Percentiles rank a stretch among this genome's conserved stretches.
These are phyloP conservation scores for Lecanosticta acicola DNA, from an alignment of 2,329 filamentous ascomycete genomes.

Conservation along the genomic window DNA sequence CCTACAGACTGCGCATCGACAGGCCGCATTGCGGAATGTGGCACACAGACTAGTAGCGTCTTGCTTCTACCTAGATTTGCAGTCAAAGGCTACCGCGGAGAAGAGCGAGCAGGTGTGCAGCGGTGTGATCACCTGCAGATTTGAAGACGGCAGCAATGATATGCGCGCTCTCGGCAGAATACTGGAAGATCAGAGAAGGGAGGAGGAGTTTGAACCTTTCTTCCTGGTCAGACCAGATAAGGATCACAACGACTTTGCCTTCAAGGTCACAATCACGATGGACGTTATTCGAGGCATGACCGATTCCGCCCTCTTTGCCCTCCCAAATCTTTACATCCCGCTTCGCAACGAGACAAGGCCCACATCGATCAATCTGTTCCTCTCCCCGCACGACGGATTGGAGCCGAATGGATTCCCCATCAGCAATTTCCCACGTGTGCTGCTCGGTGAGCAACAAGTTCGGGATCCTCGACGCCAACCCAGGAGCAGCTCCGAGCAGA, in stretches of 20 bases:
- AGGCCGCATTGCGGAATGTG: conserved; percentile 29
- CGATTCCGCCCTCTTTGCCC: conserved; percentile 26
- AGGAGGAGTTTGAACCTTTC: conserved; percentile 32
- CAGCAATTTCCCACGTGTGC: conserved; percentile 32
- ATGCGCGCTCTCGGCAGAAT: conserved; percentile 30
- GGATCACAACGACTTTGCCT: conserved; percentile 17
- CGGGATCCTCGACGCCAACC: conserved; percentile 16
- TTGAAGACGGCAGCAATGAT: conserved; percentile 31
- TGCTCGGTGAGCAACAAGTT: conserved; percentile 26
- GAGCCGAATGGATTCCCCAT: conserved; percentile 33
- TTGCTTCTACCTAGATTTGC: conserved; percentile 36
- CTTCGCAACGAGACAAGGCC: conserved; percentile 28
- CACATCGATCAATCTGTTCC: conserved; percentile 31
- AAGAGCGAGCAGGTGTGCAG: conserved; percentile 29
- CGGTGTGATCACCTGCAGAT: conserved; percentile 31
- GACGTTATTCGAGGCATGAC: conserved; percentile 29
- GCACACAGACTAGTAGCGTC: conserved; percentile 35
- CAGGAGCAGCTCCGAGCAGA: conserved; percentile 23
- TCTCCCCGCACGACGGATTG: conserved; percentile 29
- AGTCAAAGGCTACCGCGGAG: conserved; percentile 29
- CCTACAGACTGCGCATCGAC: conserved; percentile 26
- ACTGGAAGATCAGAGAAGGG: conserved; percentile 20
- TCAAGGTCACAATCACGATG: conserved; percentile 23
- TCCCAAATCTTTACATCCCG: conserved; percentile 30
- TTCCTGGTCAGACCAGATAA: conserved; percentile 29